Evolutionary conservation across 257 asterid genomes (phyloP), one percentile per base, ranked within the genome.

Genomic region (Catharanthus roseus): DNA sequence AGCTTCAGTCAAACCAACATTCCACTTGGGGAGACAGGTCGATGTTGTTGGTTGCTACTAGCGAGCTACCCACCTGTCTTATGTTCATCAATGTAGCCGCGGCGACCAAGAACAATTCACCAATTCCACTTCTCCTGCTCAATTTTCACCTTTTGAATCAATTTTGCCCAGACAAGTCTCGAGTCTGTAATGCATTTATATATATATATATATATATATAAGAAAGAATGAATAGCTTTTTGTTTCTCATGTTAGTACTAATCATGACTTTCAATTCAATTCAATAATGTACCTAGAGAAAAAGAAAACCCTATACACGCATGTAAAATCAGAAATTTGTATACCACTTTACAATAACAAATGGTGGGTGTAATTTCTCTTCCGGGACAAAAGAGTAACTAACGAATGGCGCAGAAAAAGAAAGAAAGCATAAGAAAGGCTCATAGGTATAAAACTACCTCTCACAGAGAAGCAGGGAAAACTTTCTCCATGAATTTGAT

Each of bases 401-500:
- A 57, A n/a, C n/a, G n/a, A 49, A 49, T 3, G 18, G n/a, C 36
- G 28, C 53, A 47, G 16, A 62, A n/a, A n/a, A n/a, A n/a, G n/a
- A n/a, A 61, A 58, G 12, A 16, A 63, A 44, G 51, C 51, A 39
- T n/a, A n/a, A 26, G 18, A 68, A 6, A 6, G 60, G 70, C 75
- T 23, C 36, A 62, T 56, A 12, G 65, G 47, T 36, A 44, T 45
- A 50, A 18, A 1, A 28, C n/a, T n/a, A 36, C 26, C 72, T 69
- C 24, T 83, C 84, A 84, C 50, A 90, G 82, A 41, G 75, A 78
- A 56, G 33, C 54, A 3, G 96, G 96, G 47, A 93, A 93, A 58
- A 87, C 84, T 74, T 49, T 91, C 82, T 89, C 88, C 36, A 93
- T 80, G 74, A 89, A 91, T 39, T 61, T 75, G 73, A 86, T 72